Conservation (phyloP, 257 asterid species). For the Ilex asprella region DNA sequence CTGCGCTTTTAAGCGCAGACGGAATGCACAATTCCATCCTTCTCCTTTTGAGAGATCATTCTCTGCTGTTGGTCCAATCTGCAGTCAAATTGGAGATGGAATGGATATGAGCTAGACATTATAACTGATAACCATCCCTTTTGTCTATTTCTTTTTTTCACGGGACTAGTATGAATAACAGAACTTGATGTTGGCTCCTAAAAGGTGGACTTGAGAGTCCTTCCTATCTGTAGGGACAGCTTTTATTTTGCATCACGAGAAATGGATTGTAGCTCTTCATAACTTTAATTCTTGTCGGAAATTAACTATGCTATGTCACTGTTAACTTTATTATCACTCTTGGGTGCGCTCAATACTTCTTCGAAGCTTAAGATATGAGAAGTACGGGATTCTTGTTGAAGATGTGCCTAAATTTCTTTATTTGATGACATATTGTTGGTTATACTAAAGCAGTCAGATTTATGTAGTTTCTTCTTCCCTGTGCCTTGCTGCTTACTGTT, state of each 20-base stretch:
- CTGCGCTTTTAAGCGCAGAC: slow-evolving; percentile 86
- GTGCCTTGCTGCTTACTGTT: no score
- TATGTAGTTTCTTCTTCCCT: no score
- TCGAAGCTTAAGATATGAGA: no score
- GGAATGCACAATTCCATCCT: slow-evolving; percentile 76
- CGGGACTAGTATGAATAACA: slow-evolving; percentile 32
- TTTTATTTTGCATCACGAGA: slow-evolving; percentile 35
- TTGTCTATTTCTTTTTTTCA: slow-evolving; percentile 24
- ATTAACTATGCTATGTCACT: slow-evolving; percentile 33
- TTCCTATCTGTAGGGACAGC: slow-evolving; percentile 59
- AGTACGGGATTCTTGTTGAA: no score
- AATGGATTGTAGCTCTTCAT: slow-evolving; percentile 48
- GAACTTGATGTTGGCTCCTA: slow-evolving; percentile 35
- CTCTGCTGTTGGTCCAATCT: slow-evolving; percentile 71
- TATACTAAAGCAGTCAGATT: no score
- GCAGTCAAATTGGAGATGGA: slow-evolving; percentile 87
- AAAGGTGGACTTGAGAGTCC: slow-evolving; percentile 46
- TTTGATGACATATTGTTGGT: no score
- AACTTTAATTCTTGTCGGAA: slow-evolving; percentile 36
- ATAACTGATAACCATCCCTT: slow-evolving; percentile 50
- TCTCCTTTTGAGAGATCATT: slow-evolving; percentile 89
- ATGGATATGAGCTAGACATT: slow-evolving; percentile 77
- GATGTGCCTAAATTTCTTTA: no score
- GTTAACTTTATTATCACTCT: slow-evolving; percentile 39
- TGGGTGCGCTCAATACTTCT: slow-evolving; percentile 22